Conservation (phyloP, 2,329 filamentous ascomycete species). For the Pyrenochaeta sp. region DNA sequence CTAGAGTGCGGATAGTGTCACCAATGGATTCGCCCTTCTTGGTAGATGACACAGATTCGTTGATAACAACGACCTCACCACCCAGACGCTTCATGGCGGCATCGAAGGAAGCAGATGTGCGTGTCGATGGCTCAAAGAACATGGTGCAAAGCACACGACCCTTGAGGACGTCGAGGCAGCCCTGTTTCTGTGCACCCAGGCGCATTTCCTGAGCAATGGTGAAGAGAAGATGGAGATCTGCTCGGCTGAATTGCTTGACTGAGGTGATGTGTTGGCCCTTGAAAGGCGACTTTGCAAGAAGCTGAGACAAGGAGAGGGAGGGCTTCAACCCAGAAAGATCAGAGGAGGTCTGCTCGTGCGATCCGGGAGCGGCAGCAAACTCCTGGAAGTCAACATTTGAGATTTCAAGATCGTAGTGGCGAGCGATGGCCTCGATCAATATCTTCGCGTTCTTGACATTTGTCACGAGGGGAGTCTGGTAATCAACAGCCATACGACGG, state of each 20-base stretch:
- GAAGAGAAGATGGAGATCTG: constrained; percentile 91
- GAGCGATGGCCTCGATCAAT: constrained; percentile 89
- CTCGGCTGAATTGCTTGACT: constrained; percentile 85
- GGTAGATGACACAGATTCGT: constrained; percentile 84
- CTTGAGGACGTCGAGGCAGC: constrained; percentile 84
- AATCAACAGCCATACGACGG: constrained; percentile 95
- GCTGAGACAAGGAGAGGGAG: constrained; percentile 67
- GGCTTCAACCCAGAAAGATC: constrained; percentile 63
- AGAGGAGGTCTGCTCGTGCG: constrained; percentile 33
- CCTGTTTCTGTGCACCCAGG: constrained; percentile 89
- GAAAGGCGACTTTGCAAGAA: constrained; percentile 83
- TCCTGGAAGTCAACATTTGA: constrained; percentile 89
- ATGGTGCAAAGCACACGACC: constrained; percentile 88
- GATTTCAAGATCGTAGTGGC: constrained; percentile 85
- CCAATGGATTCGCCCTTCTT: constrained; percentile 94
- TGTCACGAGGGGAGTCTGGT: constrained; percentile 95
- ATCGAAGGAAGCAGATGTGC: constrained; percentile 95
- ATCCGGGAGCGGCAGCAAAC: constrained; percentile 60
- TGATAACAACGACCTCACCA: constrained; percentile 81
- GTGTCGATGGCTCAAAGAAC: constrained; percentile 97
- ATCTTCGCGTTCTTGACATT: constrained; percentile 99
- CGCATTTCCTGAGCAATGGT: constrained; percentile 98
- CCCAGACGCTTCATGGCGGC: constrained; percentile 98
- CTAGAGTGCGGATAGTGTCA: constrained; percentile 91
- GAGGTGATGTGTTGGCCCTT: constrained; percentile 90